A percentile compares a stretch with the other conserved stretches of the same genome.
Conservation (phyloP, 352 stramenopile species). For the Sclerospora graminicola region DNA sequence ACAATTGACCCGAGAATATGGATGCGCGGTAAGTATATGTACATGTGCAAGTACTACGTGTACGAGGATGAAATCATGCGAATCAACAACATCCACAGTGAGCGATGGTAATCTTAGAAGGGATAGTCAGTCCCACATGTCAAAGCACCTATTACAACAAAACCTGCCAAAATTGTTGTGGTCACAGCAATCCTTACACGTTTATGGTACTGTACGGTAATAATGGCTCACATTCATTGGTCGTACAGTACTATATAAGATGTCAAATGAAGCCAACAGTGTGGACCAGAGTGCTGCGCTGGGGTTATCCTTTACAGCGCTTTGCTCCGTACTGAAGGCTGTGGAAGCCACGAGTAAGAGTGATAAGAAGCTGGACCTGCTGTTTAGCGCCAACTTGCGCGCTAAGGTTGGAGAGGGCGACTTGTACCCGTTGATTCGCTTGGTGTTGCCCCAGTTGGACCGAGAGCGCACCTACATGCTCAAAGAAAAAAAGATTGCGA, state of each 20-base stretch:
- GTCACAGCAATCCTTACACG: too few relatives aligned
- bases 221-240: too few relatives aligned
- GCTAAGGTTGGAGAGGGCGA: constrained; percentile 39
- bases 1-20: too few relatives aligned
- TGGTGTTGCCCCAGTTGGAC: constrained; percentile 73
- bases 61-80: neutral
- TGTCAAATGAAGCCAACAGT: neutral
- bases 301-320: constrained; percentile 53
- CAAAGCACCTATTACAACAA: too few relatives aligned
- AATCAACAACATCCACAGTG: too few relatives aligned
- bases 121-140: too few relatives aligned
- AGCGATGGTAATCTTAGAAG: too few relatives aligned
- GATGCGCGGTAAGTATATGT: too few relatives aligned
- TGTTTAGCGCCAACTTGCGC: constrained; percentile 64
- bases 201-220: too few relatives aligned
- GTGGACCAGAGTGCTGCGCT: constrained; percentile 17
- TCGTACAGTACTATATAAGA: too few relatives aligned
- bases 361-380: constrained; percentile 61
- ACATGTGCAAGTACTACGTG: constrained; percentile 26
- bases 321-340: constrained; percentile 61
- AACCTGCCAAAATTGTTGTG: too few relatives aligned
- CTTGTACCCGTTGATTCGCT: constrained; percentile 62
- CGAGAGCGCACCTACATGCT: constrained; percentile 81
- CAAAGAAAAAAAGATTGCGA: constrained; percentile 82
- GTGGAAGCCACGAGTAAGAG: constrained; percentile 62